phyloP scores from a whole-genome alignment of 768 basidiomycete species.

The Suillus decipiens region DNA sequence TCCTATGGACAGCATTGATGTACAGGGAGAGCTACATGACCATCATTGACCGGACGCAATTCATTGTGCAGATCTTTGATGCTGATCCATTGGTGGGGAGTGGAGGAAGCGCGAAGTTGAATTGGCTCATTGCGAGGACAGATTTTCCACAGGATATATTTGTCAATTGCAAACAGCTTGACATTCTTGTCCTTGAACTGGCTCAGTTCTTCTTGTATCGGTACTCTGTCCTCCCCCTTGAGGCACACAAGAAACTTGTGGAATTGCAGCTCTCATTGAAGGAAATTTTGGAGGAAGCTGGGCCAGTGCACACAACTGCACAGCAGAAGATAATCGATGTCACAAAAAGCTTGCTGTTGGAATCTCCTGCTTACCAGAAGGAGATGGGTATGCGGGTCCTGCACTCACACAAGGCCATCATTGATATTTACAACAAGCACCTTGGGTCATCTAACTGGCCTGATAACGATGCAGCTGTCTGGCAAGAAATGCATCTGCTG shows the following conservation, averaged over 20 bases:
- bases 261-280: neutral
- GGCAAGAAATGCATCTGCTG: neutral
- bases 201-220: neutral
- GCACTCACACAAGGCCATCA: neutral
- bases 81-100: neutral
- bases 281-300: neutral
- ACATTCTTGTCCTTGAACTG: neutral
- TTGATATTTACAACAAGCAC: neutral
- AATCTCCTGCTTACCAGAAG: neutral
- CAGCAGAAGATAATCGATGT: neutral
- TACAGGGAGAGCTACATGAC: neutral
- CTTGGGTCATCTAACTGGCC: neutral
- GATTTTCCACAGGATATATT: neutral
- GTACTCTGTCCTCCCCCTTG: neutral
- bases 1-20: slow-evolving; percentile 3
- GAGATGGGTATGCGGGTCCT: neutral
- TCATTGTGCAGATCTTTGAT: neutral
- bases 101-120: neutral
- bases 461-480: neutral
- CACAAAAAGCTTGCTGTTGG: neutral
- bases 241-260: neutral
- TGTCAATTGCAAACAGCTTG: neutral
- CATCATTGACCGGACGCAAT: neutral
- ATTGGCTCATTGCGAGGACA: neutral
- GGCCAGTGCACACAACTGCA: neutral